Evolutionary conservation across 768 basidiomycete genomes (phyloP), one percentile per base, ranked within the genome.

Genomic region (Kwoniella dendrophila): DNA sequence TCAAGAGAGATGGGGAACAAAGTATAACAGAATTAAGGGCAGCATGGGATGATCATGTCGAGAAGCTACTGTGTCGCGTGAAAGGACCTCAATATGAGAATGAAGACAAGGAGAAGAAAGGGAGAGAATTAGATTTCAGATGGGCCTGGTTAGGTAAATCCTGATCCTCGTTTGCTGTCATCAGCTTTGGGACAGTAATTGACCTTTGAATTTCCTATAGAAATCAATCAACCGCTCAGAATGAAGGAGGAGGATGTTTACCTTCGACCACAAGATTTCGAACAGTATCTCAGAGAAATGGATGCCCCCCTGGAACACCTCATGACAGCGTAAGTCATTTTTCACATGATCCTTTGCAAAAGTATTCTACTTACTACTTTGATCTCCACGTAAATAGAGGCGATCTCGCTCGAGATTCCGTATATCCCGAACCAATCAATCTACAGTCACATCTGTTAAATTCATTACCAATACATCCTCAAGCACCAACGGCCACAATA

Each of bases 71-170:
- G n/a, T 58, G 59, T 10, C 24, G 58, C 26, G 20, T 3, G 18
- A 29, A 24, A 40, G 40, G 32, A 41, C 20, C 22, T 6, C 22
- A 48, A 40, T 24, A 44, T 2, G 56, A 52, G 36, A 57, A 47
- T 33, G 38, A 40, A 14, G 59, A 52, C 40, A 56, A 33, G 30
- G 58, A 52, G 4, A 62, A 43, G 45, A 55, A 36, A 48, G 56
- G 26, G 6, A 59, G 29, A 40, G 62, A 40, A 24, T 32, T 59
- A 24, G 63, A 66, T 49, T 16, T 58, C 5, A 40, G 67, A 18
- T 61, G 68, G 66, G 70, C 67, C 29, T 74, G 73, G 73, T 24
- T 66, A 14, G 66, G 73, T 74, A 27, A 61, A 70, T 62, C 22
- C 22, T 43, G 26, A 11, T 45, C 47, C 22, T 41, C 20, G 18